Conservation (phyloP, 192 early-diverging fungal genomes). For the Spizellomyces punctatus region DNA sequence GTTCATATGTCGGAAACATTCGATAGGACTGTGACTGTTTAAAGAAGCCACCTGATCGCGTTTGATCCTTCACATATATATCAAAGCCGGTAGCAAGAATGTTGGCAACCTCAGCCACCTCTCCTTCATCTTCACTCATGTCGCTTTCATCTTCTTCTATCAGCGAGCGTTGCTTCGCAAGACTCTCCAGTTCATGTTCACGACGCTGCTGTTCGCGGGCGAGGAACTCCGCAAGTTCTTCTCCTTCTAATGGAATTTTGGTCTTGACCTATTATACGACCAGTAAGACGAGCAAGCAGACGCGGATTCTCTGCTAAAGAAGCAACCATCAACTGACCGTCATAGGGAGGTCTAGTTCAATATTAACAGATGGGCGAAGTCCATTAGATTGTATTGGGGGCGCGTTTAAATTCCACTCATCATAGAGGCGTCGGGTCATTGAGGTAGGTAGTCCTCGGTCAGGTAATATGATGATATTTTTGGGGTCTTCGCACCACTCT, state of each 20-base stretch:
- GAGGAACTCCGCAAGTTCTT: slow-evolving; percentile 75
- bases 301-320: neutral
- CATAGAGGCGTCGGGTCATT: slow-evolving; percentile 66
- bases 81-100: slow-evolving; percentile 67
- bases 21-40: slow-evolving; percentile 76
- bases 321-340: slow-evolving; percentile 2
- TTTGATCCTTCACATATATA: slow-evolving; percentile 81
- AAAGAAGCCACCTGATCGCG: slow-evolving; percentile 72
- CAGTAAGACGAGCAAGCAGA: neutral
- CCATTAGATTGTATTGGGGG: slow-evolving; percentile 29
- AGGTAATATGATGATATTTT: slow-evolving; percentile 76
- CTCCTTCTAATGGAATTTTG: slow-evolving; percentile 82
- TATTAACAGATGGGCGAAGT: slow-evolving; percentile 11
- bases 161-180: slow-evolving; percentile 55
- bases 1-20: slow-evolving; percentile 87
- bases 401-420: slow-evolving; percentile 53
- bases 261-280: slow-evolving; percentile 37
- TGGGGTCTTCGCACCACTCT: slow-evolving; percentile 58
- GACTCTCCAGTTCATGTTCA: slow-evolving; percentile 72
- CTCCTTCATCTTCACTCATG: slow-evolving; percentile 55
- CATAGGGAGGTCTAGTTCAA: slow-evolving; percentile 38
- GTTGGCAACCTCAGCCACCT: slow-evolving; percentile 46
- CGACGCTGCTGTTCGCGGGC: slow-evolving; percentile 61
- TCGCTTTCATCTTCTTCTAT: slow-evolving; percentile 74
- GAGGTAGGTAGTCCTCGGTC: slow-evolving; percentile 76